Conservation (phyloP, 805 yeast genomes). For the Kodamaea hsintzibuensis region DNA sequence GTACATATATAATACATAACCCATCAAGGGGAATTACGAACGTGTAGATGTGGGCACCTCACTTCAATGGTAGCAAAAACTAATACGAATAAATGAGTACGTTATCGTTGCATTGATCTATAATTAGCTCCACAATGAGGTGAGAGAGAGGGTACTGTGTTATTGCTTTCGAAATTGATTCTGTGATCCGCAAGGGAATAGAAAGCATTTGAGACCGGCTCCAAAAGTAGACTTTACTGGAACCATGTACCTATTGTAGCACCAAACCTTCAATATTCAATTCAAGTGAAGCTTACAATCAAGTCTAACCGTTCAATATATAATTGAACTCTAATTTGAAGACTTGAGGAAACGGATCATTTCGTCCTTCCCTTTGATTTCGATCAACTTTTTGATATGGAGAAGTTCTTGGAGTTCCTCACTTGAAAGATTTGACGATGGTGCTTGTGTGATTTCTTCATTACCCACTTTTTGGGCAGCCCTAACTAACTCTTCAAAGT, state of each 20-base stretch:
- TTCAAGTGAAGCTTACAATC: neutral
- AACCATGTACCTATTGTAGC: too few relatives aligned
- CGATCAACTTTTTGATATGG: slow-evolving; percentile 60
- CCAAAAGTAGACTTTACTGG: too few relatives aligned
- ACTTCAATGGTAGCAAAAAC: too few relatives aligned
- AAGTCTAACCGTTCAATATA: neutral
- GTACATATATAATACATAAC: slow-evolving; percentile 14
- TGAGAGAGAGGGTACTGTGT: neutral
- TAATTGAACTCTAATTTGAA: neutral
- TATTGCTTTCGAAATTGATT: neutral
- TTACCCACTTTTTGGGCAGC: slow-evolving; percentile 27
- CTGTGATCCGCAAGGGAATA: neutral
- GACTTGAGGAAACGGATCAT: slow-evolving; percentile 57
- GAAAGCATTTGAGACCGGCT: neutral
- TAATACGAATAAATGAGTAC: neutral
- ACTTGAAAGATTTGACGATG: neutral
- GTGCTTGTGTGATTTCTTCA: neutral
- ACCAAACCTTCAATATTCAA: neutral
- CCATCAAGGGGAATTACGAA: neutral
- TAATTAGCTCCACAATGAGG: neutral
- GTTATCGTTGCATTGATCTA: neutral
- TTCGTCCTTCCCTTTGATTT: slow-evolving; percentile 67
- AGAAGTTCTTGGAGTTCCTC: slow-evolving; percentile 52
- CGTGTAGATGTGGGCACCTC: neutral
- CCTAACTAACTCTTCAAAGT: slow-evolving; percentile 49